Evolutionary conservation across 169 alveolate species (phyloP), one percentile per base, ranked within the genome.

Genomic region (Plasmodium coatneyi): DNA sequence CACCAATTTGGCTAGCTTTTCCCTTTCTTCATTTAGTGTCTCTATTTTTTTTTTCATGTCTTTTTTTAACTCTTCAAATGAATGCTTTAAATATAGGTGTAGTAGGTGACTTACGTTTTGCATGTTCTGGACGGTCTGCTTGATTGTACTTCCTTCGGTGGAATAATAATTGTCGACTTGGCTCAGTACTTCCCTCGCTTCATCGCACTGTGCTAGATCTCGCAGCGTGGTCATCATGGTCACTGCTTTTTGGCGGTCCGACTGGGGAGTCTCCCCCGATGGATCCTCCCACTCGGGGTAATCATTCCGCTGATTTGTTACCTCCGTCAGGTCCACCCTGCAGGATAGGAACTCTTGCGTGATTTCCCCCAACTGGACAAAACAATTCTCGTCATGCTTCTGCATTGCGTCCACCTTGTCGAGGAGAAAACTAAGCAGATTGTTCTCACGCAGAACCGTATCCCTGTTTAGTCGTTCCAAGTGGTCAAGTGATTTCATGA

Each of bases 311-410:
- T 14, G 7, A 49, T 49, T 49, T 1, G 60, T 14, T 0, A 49
- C 19, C 0, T 49, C 22, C 7, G 22, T 4, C 60, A 49, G 32
- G 60, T 87, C 80, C 7, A 72, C 28, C 36, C 19, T 79, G 43
- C 94, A 89, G 43, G 49, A 14, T n/a, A 39, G 66, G 39, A 89
- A 22, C n/a, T 89, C 54, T 0, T 70, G 70, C 71, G 80, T 80
- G 5, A 89, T n/a, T 6, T 60, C 71, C 49, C 81, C 94, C 25
- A 66, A 14, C 5, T 56, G 30, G 30, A 30, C 30, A 4, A 70
- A 25, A 30, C 19, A 12, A 28, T 71, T 80, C 34, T 66, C 56
- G 34, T 89, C 94, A 16, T 28, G 72, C 10, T 78, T 79, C 52
- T 80, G 56, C 25, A 89, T 30, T 2, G 71, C 28, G 71, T 52